These are phyloP conservation scores for Psidium guajava DNA, from an alignment of 345 rosid species.

Conservation along the genomic window DNA sequence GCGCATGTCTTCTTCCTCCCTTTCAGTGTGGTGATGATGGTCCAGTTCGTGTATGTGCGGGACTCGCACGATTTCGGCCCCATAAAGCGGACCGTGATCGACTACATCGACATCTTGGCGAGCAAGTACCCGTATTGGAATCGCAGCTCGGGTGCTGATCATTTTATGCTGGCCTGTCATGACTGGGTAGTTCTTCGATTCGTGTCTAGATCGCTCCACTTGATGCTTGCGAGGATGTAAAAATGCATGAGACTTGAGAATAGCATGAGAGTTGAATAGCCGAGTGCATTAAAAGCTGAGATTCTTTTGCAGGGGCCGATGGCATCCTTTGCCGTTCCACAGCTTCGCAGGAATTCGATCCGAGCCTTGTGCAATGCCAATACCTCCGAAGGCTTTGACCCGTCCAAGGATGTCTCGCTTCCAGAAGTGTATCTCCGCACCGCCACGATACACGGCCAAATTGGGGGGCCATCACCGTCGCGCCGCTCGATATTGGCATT, in stretches of 20 bases:
- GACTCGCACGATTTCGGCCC: slow-evolving; percentile 58
- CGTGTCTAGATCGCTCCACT: neutral
- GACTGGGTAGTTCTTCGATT: slow-evolving; percentile 49
- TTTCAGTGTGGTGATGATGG: slow-evolving; percentile 74
- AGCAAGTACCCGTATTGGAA: slow-evolving; percentile 64
- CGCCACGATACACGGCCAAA: slow-evolving; percentile 31
- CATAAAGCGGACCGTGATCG: slow-evolving; percentile 49
- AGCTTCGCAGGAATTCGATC: slow-evolving; percentile 49
- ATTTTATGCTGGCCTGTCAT: slow-evolving; percentile 85
- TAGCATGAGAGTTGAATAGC: neutral
- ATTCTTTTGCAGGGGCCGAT: slow-evolving; percentile 36
- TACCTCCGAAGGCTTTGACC: slow-evolving; percentile 79
- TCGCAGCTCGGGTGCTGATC: slow-evolving; percentile 76
- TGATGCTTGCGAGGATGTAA: neutral
- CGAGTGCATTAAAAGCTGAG: neutral
- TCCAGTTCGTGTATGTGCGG: slow-evolving; percentile 52
- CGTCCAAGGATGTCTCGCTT: slow-evolving; percentile 65
- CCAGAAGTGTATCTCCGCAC: slow-evolving; percentile 78
- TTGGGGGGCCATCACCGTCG: slow-evolving; percentile 82
- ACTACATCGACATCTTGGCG: slow-evolving; percentile 50
- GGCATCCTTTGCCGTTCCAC: slow-evolving; percentile 51
- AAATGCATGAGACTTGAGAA: neutral
- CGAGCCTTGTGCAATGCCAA: slow-evolving; percentile 83
- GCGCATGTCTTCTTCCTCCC: slow-evolving; percentile 75
- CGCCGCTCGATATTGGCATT: slow-evolving; percentile 67